These are phyloP conservation scores for Metschnikowia matae DNA, from an alignment of 805 yeast genomes.

Conservation along the genomic window DNA sequence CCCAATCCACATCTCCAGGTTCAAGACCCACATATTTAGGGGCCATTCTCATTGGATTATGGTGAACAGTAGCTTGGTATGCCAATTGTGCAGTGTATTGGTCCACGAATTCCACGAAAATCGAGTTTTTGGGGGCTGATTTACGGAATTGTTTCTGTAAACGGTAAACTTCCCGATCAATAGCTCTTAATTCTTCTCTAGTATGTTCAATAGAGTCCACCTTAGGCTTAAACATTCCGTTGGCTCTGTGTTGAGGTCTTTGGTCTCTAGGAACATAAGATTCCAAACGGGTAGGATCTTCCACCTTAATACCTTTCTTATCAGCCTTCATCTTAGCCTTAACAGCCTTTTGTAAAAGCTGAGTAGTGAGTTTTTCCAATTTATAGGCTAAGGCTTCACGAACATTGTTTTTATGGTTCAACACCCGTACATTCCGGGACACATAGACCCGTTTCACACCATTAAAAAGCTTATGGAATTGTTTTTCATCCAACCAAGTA, in stretches of 20 bases:
- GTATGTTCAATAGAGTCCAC: slow-evolving; percentile 60
- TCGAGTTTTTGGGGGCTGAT: slow-evolving; percentile 66
- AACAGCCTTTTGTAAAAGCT: slow-evolving; percentile 56
- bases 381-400: slow-evolving; percentile 57
- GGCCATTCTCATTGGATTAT: slow-evolving; percentile 57
- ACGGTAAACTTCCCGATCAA: slow-evolving; percentile 53
- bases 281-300: slow-evolving; percentile 40
- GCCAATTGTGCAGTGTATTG: slow-evolving; percentile 77
- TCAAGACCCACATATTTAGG: slow-evolving; percentile 62
- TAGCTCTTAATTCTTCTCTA: slow-evolving; percentile 50
- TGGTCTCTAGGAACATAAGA: slow-evolving; percentile 62
- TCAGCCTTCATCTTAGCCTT: slow-evolving; percentile 61
- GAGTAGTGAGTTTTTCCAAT: slow-evolving; percentile 65
- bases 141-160: slow-evolving; percentile 49
- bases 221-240: slow-evolving; percentile 49
- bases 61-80: slow-evolving; percentile 57
- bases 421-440: slow-evolving; percentile 56
- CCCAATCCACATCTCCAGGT: slow-evolving; percentile 64
- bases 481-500: slow-evolving; percentile 64
- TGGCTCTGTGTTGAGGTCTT: slow-evolving; percentile 54
- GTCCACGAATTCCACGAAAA: slow-evolving; percentile 73
- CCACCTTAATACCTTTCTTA: slow-evolving; percentile 48
- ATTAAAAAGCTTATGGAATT: slow-evolving; percentile 68
- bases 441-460: slow-evolving; percentile 84
- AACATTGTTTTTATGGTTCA: slow-evolving; percentile 52